A percentile compares a stretch with the other conserved stretches of the same genome.
phyloP scores from a whole-genome alignment of 495 filamentous ascomycete genomes.

The Daldinia concentrica region DNA sequence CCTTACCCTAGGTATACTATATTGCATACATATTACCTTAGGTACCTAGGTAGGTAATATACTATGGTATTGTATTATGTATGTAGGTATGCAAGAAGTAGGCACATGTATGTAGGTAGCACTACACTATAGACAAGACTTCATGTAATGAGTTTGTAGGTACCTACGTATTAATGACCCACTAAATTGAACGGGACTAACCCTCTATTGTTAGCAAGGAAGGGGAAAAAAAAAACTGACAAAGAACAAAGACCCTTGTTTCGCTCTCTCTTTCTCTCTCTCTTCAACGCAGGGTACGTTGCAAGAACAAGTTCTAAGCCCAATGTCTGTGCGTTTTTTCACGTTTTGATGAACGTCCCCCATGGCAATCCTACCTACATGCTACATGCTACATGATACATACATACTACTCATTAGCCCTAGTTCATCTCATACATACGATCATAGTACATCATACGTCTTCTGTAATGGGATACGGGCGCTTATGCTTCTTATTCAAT shows the following conservation, averaged over 20 bases:
- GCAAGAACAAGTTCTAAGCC: conserved; percentile 28
- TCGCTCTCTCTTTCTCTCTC: conserved; percentile 30
- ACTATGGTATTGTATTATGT: neutral
- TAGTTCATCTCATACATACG: conserved; percentile 39
- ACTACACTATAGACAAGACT: neutral
- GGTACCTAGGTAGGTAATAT: too few relatives aligned
- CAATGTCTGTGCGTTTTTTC: conserved; percentile 45
- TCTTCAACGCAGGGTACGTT: conserved; percentile 38
- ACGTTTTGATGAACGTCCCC: conserved; percentile 34
- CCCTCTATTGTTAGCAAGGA: conserved; percentile 1
- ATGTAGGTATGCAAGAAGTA: too few relatives aligned
- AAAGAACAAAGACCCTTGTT: conserved; percentile 32
- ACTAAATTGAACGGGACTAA: conserved; percentile 11
- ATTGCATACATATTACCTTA: neutral
- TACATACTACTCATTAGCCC: conserved; percentile 14
- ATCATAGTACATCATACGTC: conserved; percentile 32
- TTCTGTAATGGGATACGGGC: conserved; percentile 25
- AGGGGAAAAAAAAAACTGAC: conserved; percentile 1
- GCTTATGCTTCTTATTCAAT: conserved; percentile 12
- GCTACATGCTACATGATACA: neutral
- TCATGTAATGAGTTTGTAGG: neutral
- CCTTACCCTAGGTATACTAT: neutral
- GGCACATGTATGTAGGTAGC: neutral
- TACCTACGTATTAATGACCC: conserved; percentile 8
- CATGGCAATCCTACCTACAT: neutral